Evolutionary conservation across 768 basidiomycete species (phyloP), one percentile per base, ranked within the genome.

Genomic region (Suillus luteus): DNA sequence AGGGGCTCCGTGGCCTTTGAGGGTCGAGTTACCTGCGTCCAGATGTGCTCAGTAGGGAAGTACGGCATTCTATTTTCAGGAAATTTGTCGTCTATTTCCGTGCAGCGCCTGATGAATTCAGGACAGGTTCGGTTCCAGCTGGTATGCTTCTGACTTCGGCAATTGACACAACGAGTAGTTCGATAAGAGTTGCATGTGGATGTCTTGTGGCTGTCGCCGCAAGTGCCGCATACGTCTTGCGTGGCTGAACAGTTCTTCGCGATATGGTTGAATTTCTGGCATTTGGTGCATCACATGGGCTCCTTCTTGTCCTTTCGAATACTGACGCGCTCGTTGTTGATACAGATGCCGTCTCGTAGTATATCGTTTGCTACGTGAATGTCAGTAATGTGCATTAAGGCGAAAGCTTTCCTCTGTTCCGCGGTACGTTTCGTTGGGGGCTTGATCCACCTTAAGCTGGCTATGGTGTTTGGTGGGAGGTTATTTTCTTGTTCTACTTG

Each of bases 161-260:
- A 44, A 9, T 44, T 44, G 7, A n/a, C 19, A 4, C 43, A 44
- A 0, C 19, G 3, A 0, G 19, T 44, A 0, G 9, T 44, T 0
- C 9, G 8, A 19, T 3, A 44, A 3, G 43, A 19, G 43, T 4
- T 3, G 8, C 43, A 44, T 0, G 8, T 0, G 3, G 19, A 9
- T 0, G 43, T 44, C 1, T 19, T 5, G 1, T 44, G 43, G 1
- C n/a, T 1, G 3, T n/a, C 4, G 0, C 19, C 19, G 3, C 43
- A 44, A 0, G 43, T 44, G 1, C 43, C 43, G 9, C 19, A 19
- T 0, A 10, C 19, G 3, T 44, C 19, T 1, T 9, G 19, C 9
- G 19, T 3, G 0, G 43, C 8, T 4, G 8, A 3, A 9, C 43
- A 44, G 3, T 44, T 44, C 3, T 19, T 9, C 1, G 44, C 10